Percentiles rank a stretch among this genome's conserved stretches.
Conservation (phyloP, 2,329 filamentous ascomycete genomes). For the Nigrospora oryzae region DNA sequence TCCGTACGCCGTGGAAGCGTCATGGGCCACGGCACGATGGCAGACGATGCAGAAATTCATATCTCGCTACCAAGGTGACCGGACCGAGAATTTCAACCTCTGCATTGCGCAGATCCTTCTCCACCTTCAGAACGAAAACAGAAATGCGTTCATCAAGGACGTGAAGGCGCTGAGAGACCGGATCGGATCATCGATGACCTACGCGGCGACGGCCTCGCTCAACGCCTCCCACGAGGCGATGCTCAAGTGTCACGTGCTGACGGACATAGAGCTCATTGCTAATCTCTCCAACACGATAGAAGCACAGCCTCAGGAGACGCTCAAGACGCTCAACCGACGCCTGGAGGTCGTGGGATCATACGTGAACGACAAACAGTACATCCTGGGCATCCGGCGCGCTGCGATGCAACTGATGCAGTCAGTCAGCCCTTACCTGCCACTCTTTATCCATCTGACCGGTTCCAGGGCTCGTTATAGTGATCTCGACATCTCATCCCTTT, state of each 20-base stretch:
- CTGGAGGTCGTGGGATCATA: conserved; percentile 86
- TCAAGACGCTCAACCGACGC: conserved; percentile 60
- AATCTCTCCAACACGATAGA: conserved; percentile 32
- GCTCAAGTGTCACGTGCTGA: conserved; percentile 77
- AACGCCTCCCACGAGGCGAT: conserved; percentile 79
- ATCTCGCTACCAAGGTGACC: conserved; percentile 39
- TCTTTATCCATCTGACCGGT: conserved; percentile 11
- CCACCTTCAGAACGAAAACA: conserved; percentile 45
- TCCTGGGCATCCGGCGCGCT: conserved; percentile 78
- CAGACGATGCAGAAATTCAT: conserved; percentile 63
- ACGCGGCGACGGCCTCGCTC: conserved; percentile 70
- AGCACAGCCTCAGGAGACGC: conserved; percentile 27
- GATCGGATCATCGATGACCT: conserved; percentile 66
- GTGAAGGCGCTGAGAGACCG: conserved; percentile 60
- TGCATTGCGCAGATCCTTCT: conserved; percentile 63
- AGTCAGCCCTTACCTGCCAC: conserved; percentile 14
- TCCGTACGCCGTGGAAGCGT: conserved; percentile 81
- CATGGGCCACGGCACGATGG: conserved; percentile 86
- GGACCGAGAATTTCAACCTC: conserved; percentile 68
- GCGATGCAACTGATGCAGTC: conserved; percentile 73
- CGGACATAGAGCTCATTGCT: conserved; percentile 76
- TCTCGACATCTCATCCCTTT: conserved; percentile 71
- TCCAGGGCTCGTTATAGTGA: conserved; percentile 52
- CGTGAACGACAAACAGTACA: conserved; percentile 85
- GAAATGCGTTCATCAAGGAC: conserved; percentile 41